phyloP scores from a whole-genome alignment of 2,329 filamentous ascomycete species.

The Sordariomycetes sp. region DNA sequence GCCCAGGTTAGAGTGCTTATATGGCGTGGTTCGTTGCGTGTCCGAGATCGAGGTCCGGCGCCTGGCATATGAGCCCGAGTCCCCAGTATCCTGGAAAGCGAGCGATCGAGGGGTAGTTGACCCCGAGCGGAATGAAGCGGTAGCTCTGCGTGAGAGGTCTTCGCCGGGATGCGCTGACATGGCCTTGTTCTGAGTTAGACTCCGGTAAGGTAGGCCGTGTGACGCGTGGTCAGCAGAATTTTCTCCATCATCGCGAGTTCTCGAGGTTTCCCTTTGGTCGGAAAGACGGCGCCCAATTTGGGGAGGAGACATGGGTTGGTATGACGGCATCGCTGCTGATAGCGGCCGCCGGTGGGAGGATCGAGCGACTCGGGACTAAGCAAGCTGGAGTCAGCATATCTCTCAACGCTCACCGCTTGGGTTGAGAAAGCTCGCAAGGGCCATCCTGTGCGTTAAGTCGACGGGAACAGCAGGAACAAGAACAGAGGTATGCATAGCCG shows the following conservation, averaged over 20 bases:
- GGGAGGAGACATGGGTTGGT: conserved; percentile 39
- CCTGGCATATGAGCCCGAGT: conserved; percentile 10
- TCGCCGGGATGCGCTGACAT: conserved; percentile 26
- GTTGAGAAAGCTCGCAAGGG: neutral
- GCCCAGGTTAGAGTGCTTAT: conserved; percentile 26
- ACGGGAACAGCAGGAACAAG: neutral
- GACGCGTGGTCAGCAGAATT: conserved; percentile 27
- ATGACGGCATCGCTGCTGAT: conserved; percentile 37
- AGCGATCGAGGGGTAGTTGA: conserved; percentile 38
- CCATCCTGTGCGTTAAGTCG: neutral
- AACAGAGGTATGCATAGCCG: neutral
- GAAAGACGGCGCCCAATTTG: conserved; percentile 41
- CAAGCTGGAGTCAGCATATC: conserved; percentile 3
- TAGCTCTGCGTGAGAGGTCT: conserved; percentile 19
- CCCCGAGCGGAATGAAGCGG: conserved; percentile 25
- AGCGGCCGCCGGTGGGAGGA: conserved; percentile 39
- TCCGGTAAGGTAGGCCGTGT: conserved; percentile 33
- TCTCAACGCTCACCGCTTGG: neutral
- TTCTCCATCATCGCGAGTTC: conserved; percentile 25
- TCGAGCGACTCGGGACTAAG: conserved; percentile 36
- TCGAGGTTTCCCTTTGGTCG: conserved; percentile 39
- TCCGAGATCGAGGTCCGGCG: conserved; percentile 37
- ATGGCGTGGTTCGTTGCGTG: conserved; percentile 29
- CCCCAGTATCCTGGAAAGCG: conserved; percentile 31
- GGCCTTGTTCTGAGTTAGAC: conserved; percentile 29